Conservation (phyloP, 371 early-diverging fungal species). For the Mucor racemosus region DNA sequence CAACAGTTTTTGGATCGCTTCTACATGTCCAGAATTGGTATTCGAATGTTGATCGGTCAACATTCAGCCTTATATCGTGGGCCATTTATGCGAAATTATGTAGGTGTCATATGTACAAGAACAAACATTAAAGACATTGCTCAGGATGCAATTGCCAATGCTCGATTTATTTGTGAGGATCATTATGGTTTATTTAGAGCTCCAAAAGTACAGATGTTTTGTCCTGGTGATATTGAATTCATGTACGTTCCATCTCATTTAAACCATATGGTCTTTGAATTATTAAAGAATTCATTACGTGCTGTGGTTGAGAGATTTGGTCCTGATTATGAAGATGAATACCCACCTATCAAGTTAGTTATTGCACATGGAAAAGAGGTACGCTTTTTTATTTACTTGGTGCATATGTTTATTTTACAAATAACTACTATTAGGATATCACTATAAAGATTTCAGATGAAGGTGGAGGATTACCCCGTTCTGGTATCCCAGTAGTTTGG, state of each 20-base stretch:
- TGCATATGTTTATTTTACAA: too few relatives aligned
- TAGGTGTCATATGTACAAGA: conserved; percentile 94
- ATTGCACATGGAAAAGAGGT: conserved; percentile 93
- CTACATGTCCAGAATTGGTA: conserved; percentile 96
- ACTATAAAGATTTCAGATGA: conserved; percentile 97
- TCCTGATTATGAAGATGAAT: conserved; percentile 80
- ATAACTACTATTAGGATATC: conserved; percentile 64
- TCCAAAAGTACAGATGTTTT: conserved; percentile 85
- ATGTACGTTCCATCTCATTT: conserved; percentile 97
- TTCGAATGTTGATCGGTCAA: conserved; percentile 92
- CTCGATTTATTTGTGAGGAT: conserved; percentile 93
- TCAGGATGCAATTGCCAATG: conserved; percentile 93
- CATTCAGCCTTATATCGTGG: conserved; percentile 78
- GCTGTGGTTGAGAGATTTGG: conserved; percentile 95
- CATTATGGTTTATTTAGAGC: conserved; percentile 87
- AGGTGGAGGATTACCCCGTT: conserved; percentile 95
- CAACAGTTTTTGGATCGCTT: conserved; percentile 95
- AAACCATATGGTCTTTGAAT: conserved; percentile 98
- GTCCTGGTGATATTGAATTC: conserved; percentile 86
- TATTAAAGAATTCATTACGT: conserved; percentile 94
- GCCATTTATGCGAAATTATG: conserved; percentile 75
- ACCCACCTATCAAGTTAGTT: conserved; percentile 91
- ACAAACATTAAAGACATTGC: conserved; percentile 84
- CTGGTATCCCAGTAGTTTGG: conserved; percentile 93
- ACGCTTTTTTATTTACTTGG: too few relatives aligned